Base-by-base conservation (phyloP, 495 filamentous ascomycete species). In the Lasiosphaeria miniovina region DNA sequence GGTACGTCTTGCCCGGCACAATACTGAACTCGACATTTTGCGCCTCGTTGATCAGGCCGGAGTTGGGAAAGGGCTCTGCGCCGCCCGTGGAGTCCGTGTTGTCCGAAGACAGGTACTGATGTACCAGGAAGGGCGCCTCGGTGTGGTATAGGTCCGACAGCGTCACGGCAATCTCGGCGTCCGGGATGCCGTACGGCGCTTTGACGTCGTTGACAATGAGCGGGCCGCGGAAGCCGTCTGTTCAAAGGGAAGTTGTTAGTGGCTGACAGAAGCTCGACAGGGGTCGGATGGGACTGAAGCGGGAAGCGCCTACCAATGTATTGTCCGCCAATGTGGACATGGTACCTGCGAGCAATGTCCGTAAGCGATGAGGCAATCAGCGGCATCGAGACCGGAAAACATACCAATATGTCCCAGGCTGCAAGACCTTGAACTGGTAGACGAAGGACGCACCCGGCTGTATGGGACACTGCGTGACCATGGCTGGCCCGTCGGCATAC, bases 1-100 rank as follows among this genome's bases (percentile, higher is more conserved):
- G 72, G 61, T 92, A 92, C 0, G 87, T 90, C 68, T 86, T 89
- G 35, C 83, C 83, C 0, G 88, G 78, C 57, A 86, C 57, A 1
- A 91, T 80, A 0, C 77, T 46, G 7, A 91, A 61, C 14, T 73
- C 83, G 5, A 78, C 65, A 59, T 86, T 81, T 63, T 77, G 66
- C 0, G 80, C 86, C 49, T 86, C 87, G 60, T 89, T 88, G 65
- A 90, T 81, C 41, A 87, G 63, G 11, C 78, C 75, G 7, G 78
- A 65, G 52, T 84, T 54, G 0, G 84, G 84, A 49, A 86, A 57
- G 3, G 81, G 84, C 63, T 84, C 83, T 32, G 73, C 66, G 9
- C 74, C 74, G 5, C 59, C 67, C 1, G 50, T 52, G 34, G 33
- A 15, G 11, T 52, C 33, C 60, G 74, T 68, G 75, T 85, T 75